These are phyloP conservation scores for Huntiella decipiens DNA, from an alignment of 2,329 filamentous ascomycete species.

Conservation along the genomic window DNA sequence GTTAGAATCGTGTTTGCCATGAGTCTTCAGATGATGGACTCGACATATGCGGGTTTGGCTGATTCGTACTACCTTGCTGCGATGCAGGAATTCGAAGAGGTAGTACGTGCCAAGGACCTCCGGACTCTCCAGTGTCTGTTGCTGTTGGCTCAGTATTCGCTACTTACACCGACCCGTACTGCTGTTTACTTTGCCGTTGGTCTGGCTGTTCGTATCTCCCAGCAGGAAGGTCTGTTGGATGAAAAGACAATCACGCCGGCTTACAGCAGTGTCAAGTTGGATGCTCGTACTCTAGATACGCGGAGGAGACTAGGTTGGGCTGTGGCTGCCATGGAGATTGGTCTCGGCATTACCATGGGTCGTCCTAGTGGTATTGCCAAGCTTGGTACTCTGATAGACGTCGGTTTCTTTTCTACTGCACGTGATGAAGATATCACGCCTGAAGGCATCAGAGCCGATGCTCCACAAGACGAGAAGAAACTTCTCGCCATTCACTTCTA, in stretches of 20 bases:
- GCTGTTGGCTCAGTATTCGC: constrained; percentile 75
- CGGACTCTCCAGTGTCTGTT: constrained; percentile 79
- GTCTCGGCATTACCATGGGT: constrained; percentile 71
- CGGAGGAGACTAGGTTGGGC: constrained; percentile 76
- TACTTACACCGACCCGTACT: constrained; percentile 78
- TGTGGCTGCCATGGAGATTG: constrained; percentile 72
- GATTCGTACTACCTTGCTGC: constrained; percentile 91
- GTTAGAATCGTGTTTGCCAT: constrained; percentile 86
- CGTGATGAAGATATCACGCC: constrained; percentile 70
- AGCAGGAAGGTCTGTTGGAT: constrained; percentile 71
- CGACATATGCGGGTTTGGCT: constrained; percentile 77
- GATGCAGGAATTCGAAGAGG: constrained; percentile 63
- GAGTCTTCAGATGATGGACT: constrained; percentile 78
- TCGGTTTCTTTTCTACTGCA: constrained; percentile 65
- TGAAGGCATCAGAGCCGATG: constrained; percentile 53
- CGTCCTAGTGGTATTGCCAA: constrained; percentile 73
- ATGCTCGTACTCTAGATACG: constrained; percentile 72
- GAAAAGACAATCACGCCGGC: constrained; percentile 66
- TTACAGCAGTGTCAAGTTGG: constrained; percentile 37
- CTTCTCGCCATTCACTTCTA: constrained; percentile 81
- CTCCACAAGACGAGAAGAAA: constrained; percentile 58
- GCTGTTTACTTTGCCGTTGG: constrained; percentile 89
- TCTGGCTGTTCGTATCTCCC: constrained; percentile 68
- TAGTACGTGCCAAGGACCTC: constrained; percentile 74
- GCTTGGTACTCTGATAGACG: constrained; percentile 63